Evolutionary conservation across 306 rosid species (phyloP).

Genomic region (Erythrophleum fordii): DNA sequence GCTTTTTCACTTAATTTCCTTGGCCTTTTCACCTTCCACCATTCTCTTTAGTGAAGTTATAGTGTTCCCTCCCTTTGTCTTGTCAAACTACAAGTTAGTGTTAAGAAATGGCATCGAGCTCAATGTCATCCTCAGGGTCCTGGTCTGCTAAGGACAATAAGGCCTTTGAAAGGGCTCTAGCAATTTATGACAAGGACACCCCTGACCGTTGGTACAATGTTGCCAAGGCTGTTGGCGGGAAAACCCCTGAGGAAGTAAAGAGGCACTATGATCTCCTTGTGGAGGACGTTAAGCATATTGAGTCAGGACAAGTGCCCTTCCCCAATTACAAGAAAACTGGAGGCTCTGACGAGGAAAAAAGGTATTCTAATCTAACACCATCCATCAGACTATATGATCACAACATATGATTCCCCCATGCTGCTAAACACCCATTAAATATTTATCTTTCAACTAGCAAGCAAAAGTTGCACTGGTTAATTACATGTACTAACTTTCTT

Average conservation of each 20-base stretch:
- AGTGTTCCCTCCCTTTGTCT: background rate
- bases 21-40: background rate
- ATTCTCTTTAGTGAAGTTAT: background rate
- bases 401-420: background rate
- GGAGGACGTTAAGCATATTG: conserved; percentile 77
- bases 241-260: conserved; percentile 86
- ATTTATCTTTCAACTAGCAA: background rate
- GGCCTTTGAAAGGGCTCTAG: conserved; percentile 92
- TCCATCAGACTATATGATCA: too few species aligned
- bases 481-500: background rate
- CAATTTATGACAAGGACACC: conserved; percentile 86
- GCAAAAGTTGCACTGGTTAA: background rate
- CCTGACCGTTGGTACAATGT: conserved; percentile 94
- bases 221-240: conserved; percentile 85
- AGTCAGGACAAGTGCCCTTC: conserved; percentile 79
- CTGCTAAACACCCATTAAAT: too few species aligned
- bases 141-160: conserved; percentile 94
- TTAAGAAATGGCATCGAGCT: conserved; percentile 69
- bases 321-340: conserved; percentile 68
- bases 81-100: background rate
- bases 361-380: conserved; percentile 47
- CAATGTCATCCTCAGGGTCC: conserved; percentile 74
- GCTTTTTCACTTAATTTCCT: background rate
- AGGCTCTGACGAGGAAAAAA: conserved; percentile 53
- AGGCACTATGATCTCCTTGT: conserved; percentile 80